Percentiles rank a stretch among this genome's conserved stretches.
phyloP scores from a whole-genome alignment of 202 grass and related monocot species.

The Setaria viridis region DNA sequence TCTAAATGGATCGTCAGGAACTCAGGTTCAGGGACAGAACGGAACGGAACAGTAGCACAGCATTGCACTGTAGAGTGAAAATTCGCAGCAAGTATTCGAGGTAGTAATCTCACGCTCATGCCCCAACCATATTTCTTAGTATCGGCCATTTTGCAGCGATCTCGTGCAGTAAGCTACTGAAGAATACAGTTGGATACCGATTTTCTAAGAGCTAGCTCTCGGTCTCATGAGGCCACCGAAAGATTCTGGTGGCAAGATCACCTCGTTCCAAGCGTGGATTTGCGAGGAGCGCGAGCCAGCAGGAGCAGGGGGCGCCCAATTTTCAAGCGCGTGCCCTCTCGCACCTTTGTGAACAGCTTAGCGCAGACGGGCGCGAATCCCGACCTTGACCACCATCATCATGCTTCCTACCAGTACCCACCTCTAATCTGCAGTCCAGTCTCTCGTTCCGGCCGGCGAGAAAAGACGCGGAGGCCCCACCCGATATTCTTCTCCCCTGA shows the following conservation, averaged over 20 bases:
- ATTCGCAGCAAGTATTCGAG: background rate
- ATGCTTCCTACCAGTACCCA: background rate
- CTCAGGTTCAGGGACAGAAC: background rate
- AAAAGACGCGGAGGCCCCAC: constrained; percentile 44
- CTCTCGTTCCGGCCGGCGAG: constrained; percentile 22
- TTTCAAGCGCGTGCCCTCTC: constrained; percentile 37
- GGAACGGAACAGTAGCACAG: background rate
- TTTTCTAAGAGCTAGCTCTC: background rate
- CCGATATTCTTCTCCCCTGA: constrained; percentile 38
- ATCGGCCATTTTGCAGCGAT: background rate
- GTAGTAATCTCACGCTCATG: no score
- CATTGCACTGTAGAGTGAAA: background rate
- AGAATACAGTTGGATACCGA: background rate
- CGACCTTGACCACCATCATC: constrained; percentile 57
- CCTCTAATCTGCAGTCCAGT: constrained; percentile 13
- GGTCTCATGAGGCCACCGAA: constrained; percentile 7
- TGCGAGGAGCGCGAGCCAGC: background rate
- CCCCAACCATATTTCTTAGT: no score
- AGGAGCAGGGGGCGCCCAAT: background rate
- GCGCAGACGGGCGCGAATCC: constrained; percentile 52
- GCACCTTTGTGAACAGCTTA: constrained; percentile 50
- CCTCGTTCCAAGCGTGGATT: constrained; percentile 19
- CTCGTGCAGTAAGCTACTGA: background rate
- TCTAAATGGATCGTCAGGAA: background rate
- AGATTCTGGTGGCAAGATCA: constrained; percentile 10